These are phyloP conservation scores for Otatea glauca DNA, from an alignment of 176 grass and related monocot species.

Conservation along the genomic window DNA sequence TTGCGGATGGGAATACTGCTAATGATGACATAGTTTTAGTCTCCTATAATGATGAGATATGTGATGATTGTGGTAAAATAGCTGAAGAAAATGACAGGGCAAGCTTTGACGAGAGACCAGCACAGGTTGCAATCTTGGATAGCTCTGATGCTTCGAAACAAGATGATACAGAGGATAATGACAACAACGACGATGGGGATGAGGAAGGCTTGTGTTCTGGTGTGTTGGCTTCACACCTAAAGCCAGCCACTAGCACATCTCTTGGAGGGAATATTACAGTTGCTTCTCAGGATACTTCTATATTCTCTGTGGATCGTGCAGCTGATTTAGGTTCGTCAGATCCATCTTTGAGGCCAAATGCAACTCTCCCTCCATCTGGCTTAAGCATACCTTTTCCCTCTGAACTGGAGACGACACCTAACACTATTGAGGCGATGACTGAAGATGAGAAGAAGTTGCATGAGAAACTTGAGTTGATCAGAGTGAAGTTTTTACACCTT, in stretches of 20 bases:
- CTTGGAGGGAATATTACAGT: constrained; percentile 56
- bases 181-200: constrained; percentile 64
- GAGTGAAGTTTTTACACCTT: constrained; percentile 81
- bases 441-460: constrained; percentile 80
- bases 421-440: constrained; percentile 61
- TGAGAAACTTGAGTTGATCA: constrained; percentile 79
- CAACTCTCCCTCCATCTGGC: constrained; percentile 36
- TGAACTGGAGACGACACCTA: constrained; percentile 49
- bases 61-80: not conserved
- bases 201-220: constrained; percentile 64
- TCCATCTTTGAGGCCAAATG: constrained; percentile 55
- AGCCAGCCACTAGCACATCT: constrained; percentile 57
- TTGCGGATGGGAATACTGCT: not conserved
- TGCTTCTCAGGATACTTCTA: constrained; percentile 63
- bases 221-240: constrained; percentile 64
- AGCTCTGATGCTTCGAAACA: not conserved
- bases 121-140: not conserved
- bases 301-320: constrained; percentile 71
- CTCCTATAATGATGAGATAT: not conserved
- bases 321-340: constrained; percentile 68
- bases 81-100: not conserved
- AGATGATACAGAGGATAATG: constrained; percentile 43
- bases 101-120: not conserved
- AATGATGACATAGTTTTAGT: not conserved
- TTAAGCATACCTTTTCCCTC: constrained; percentile 46